Evolutionary conservation across 2,329 filamentous ascomycete species (phyloP), one percentile per base, ranked within the genome.

Genomic region (Emergomyces pasteurianus): DNA sequence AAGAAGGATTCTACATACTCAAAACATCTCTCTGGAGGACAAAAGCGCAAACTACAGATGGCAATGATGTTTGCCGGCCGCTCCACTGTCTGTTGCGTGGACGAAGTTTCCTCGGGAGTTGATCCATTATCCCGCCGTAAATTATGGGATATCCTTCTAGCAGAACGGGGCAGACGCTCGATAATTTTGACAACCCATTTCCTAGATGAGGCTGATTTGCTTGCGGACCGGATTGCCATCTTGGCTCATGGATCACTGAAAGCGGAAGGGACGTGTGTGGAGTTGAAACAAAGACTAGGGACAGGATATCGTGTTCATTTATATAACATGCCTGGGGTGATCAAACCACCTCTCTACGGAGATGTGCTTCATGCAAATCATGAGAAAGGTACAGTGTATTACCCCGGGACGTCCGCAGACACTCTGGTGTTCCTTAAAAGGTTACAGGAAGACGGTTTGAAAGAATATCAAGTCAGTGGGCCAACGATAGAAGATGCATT

Each of bases 51-150:
- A 72, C 80, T 96, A 9, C 92, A 96, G 72, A 80, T 96, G 2
- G 91, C 90, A 5, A 92, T 96, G 85, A 96, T 96, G 90, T 85
- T 96, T 67, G 95, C 90, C 3, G 92, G 92, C 63, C 91, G 90
- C 12, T 92, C 88, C 63, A 85, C 85, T 28, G 86, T 96, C 0
- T 96, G 92, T 74, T 94, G 90, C 68, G 85, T 96, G 6, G 92
- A 96, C 66, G 92, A 96, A 73, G 90, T 96, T 16, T 92, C 88
- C 46, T 91, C 87, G 62, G 92, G 92, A 16, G 80, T 96, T 23
- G 92, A 96, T 70, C 91, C 92, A 0, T 77, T 96, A 0, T 92
- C 88, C 23, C 81, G 92, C 60, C 80, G 91, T 34, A 96, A 95
- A 75, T 89, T 96, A 28, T 96, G 92, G 92, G 90, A 96, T 66